Conservation (phyloP, 2,329 filamentous ascomycete genomes). For the Rhynchosporium agropyri region DNA sequence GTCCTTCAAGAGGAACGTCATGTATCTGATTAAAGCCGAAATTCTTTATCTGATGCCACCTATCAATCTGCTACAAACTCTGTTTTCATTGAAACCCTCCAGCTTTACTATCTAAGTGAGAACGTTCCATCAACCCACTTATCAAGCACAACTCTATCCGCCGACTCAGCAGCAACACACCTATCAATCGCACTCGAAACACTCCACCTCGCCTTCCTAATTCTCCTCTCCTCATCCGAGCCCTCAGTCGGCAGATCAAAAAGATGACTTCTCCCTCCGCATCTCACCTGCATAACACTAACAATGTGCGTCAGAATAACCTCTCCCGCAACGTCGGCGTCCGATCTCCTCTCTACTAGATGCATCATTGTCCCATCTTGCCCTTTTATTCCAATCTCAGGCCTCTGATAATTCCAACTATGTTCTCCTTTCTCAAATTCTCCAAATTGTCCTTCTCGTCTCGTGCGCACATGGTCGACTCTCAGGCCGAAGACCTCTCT, state of each 20-base stretch:
- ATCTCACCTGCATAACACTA: background rate
- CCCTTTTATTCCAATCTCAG: background rate
- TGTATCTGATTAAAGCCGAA: no score
- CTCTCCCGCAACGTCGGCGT: slow-evolving; percentile 12
- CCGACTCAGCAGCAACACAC: slow-evolving; percentile 16
- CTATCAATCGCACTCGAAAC: slow-evolving; percentile 19
- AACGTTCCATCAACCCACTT: slow-evolving; percentile 11
- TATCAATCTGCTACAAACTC: background rate
- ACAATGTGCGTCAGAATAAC: slow-evolving; percentile 1
- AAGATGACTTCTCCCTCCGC: slow-evolving; percentile 6
- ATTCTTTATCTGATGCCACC: no score
- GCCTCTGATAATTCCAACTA: slow-evolving; percentile 3
- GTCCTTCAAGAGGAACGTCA: no score
- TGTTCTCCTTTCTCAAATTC: background rate
- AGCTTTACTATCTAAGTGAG: background rate
- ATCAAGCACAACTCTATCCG: slow-evolving; percentile 16
- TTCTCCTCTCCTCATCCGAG: slow-evolving; percentile 8
- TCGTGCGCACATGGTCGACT: slow-evolving; percentile 5
- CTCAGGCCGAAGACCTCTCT: background rate
- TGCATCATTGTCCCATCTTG: slow-evolving; percentile 11
- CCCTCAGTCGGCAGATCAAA: slow-evolving; percentile 19
- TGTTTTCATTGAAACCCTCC: background rate
- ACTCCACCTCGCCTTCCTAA: slow-evolving; percentile 17
- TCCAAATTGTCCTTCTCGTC: background rate
- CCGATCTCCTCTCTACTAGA: slow-evolving; percentile 3